Base-by-base conservation (phyloP, 2,329 filamentous ascomycete species). In the Fulvia fulva region DNA sequence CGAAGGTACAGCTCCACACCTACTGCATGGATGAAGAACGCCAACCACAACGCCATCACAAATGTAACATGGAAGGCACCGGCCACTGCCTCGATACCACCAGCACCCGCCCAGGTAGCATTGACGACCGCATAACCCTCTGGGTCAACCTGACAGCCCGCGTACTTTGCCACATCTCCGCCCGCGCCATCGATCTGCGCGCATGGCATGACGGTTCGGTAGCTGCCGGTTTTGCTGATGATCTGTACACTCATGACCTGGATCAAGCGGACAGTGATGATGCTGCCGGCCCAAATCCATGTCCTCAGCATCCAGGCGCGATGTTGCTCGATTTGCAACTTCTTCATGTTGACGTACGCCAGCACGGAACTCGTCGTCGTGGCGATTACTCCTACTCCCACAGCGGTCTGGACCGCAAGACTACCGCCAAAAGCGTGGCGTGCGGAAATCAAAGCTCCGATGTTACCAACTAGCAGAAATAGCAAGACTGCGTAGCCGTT, bases 301-400 rank as follows among this genome's bases (percentile, higher is more conserved):
- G 63, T 76, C 22, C 84, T 70, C 28, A 87, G 65, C 84, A 87
- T 87, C 84, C 83, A 87, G 2, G 82, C 81, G 1, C 84, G 77
- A 60, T 87, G 84, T 65, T 86, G 80, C 30, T 86, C 83, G 51
- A 88, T 83, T 65, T 86, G 83, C 1, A 86, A 70, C 1, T 75
- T 73, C 68, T 82, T 85, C 68, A 87, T 80, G 61, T 85, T 85
- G 67, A 80, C 74, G 30, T 78, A 79, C 1, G 83, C 80, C 45
- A 86, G 59, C 0, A 67, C 60, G 23, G 83, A 68, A 9, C 76
- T 74, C 1, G 69, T 62, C 0, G 79, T 68, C 1, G 81, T 81
- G 8, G 77, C 66, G 28, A 83, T 73, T 1, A 71, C 77, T 0
- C 83, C 65, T 0, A 77, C 53, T 0, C 78, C 78, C 0, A 80